phyloP scores from a whole-genome alignment of 768 basidiomycete species.

The Tubosaeta sp. region DNA sequence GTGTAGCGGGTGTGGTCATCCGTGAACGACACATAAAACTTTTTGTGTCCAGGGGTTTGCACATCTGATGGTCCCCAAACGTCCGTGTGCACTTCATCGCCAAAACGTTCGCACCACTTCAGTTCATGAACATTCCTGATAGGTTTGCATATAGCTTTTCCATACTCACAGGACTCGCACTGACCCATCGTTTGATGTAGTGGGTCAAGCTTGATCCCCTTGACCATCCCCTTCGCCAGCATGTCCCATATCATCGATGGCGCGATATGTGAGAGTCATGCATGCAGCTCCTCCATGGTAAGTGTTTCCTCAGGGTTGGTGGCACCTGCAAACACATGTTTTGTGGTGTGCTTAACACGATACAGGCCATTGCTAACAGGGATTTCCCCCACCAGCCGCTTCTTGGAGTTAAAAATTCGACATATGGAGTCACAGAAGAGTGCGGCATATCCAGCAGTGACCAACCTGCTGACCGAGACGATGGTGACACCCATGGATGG shows the following conservation, averaged over 20 bases:
- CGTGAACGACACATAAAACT: slow-evolving; percentile 9
- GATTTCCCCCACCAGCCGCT: too few species aligned
- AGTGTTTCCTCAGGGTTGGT: background rate
- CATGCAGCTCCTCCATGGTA: slow-evolving; percentile 1
- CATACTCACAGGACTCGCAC: slow-evolving; percentile 10
- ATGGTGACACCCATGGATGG: background rate
- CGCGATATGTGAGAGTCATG: background rate
- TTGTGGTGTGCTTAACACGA: too few species aligned
- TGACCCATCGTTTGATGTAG: slow-evolving; percentile 2
- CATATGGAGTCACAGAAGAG: slow-evolving; percentile 3
- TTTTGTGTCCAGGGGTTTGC: background rate
- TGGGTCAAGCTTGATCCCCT: background rate
- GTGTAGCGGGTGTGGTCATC: slow-evolving; percentile 7
- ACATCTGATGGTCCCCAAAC: background rate
- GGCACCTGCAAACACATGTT: too few species aligned
- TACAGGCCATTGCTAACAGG: too few species aligned
- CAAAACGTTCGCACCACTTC: background rate
- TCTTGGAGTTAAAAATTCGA: slow-evolving; percentile 1
- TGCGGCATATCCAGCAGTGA: background rate
- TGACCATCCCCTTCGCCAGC: slow-evolving; percentile 3
- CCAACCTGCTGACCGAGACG: slow-evolving; percentile 10
- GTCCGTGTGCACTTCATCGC: slow-evolving; percentile 14
- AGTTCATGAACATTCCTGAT: slow-evolving; percentile 3
- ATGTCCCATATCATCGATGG: background rate
- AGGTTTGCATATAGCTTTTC: slow-evolving; percentile 4